Evolutionary conservation across 2,329 filamentous ascomycete genomes (phyloP).

Genomic region (Colletotrichum scovillei): DNA sequence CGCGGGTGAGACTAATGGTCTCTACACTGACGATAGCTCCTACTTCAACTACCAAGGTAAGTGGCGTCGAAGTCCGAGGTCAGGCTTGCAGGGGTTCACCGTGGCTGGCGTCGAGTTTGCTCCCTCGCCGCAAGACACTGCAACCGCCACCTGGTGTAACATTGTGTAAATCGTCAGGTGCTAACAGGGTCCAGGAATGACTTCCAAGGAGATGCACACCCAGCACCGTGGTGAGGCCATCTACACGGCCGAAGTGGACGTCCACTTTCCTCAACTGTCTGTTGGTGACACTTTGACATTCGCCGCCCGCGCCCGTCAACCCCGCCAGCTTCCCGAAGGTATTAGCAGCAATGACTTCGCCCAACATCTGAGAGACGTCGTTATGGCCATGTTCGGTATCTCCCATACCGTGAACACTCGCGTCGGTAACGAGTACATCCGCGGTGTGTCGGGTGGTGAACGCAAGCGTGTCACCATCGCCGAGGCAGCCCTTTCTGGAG

Average conservation of each 20-base stretch:
- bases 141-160: slow-evolving; percentile 7
- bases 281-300: slow-evolving; percentile 86
- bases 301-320: slow-evolving; percentile 76
- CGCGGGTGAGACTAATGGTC: slow-evolving; percentile 84
- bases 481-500: slow-evolving; percentile 68
- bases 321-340: slow-evolving; percentile 69
- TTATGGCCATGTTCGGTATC: slow-evolving; percentile 82
- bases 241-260: slow-evolving; percentile 87
- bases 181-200: slow-evolving; percentile 61
- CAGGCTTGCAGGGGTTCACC: background rate
- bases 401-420: slow-evolving; percentile 78
- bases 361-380: slow-evolving; percentile 74
- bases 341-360: slow-evolving; percentile 66
- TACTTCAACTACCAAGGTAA: slow-evolving; percentile 86
- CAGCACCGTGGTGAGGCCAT: slow-evolving; percentile 86
- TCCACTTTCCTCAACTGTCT: slow-evolving; percentile 81
- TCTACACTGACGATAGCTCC: slow-evolving; percentile 75
- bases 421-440: slow-evolving; percentile 80
- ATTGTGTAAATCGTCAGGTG: background rate
- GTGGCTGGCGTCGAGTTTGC: background rate
- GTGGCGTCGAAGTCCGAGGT: slow-evolving; percentile 23
- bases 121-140: background rate
- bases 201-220: slow-evolving; percentile 79
- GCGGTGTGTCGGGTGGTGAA: slow-evolving; percentile 81
- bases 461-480: slow-evolving; percentile 74